phyloP scores from a whole-genome alignment of 768 basidiomycete species.

The Tricholoma bakamatsutake region DNA sequence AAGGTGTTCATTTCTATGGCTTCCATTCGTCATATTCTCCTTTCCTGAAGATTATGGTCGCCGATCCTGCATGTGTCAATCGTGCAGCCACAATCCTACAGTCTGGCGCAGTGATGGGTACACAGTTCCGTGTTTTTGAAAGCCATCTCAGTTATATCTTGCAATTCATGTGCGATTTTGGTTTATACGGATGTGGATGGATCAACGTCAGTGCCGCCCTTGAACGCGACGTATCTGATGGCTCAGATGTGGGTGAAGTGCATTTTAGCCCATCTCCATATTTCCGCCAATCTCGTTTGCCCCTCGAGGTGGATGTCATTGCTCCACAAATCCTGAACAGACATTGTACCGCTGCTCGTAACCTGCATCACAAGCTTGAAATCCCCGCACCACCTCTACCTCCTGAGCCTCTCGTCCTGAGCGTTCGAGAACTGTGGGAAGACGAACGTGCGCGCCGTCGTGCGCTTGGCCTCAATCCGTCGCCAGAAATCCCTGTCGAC shows the following conservation, averaged over 20 bases:
- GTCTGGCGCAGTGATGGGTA: constrained; percentile 78
- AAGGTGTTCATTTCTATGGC: constrained; percentile 95
- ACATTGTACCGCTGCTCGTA: constrained; percentile 53
- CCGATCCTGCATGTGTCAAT: constrained; percentile 62
- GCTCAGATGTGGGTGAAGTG: constrained; percentile 12
- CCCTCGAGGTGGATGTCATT: constrained; percentile 79
- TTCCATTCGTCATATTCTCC: constrained; percentile 81
- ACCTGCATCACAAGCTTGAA: constrained; percentile 58
- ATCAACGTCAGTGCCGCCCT: constrained; percentile 68
- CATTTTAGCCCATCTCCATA: constrained; percentile 48
- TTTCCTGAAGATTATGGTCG: constrained; percentile 81
- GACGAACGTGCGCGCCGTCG: constrained; percentile 80
- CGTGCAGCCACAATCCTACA: constrained; percentile 73
- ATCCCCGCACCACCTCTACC: constrained; percentile 52
- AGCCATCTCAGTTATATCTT: constrained; percentile 84
- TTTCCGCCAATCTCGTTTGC: constrained; percentile 57
- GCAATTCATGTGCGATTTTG: constrained; percentile 94
- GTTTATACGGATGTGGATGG: constrained; percentile 91
- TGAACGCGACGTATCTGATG: constrained; percentile 39
- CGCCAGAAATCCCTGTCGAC: constrained; percentile 68
- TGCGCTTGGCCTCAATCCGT: constrained; percentile 61
- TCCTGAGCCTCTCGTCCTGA: constrained; percentile 72
- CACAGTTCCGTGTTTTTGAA: constrained; percentile 77
- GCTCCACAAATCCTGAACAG: constrained; percentile 87
- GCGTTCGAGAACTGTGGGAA: constrained; percentile 94